Base-by-base conservation (phyloP, 2,329 filamentous ascomycete genomes). In the Microsporum audouinii region DNA sequence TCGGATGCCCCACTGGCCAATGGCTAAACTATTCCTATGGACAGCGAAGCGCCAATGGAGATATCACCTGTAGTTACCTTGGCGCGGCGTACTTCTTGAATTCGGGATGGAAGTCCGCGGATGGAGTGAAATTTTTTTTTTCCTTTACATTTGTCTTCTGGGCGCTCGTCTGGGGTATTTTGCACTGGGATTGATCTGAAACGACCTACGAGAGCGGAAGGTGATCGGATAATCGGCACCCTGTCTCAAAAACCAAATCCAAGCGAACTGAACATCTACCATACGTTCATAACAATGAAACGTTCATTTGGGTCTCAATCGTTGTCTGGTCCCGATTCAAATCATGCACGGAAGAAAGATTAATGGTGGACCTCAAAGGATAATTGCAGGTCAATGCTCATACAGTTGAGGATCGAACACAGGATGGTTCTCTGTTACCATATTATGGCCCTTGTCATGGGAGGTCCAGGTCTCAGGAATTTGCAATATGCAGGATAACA, bases 1-100 rank as follows among this genome's bases (percentile, higher is more conserved):
- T 99, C 68, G 76, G 71, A 0, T 99, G 94, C 74, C 92, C 94
- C 1, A 67, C 69, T 1, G 77, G 77, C 0, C 70, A 70, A 41
- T 79, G 77, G 55, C 65, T 82, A 58, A 77, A 80, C 65, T 68
- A 71, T 8, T 80, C 79, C 36, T 85, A 85, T 69, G 81, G 81
- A 3, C 69, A 66, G 60, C 70, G 75, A 17, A 70, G 69, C 63
- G 62, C 66, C 7, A 67, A 71, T 57, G 73, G 72, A 1, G 68
- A 73, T 65, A 74, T 79, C 58, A 79, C 77, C 1, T 88, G 85
- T 70, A 87, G 84, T 69, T 86, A 82, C 65, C 80, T 83, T 1
- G 84, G 84, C 2, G 80, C 82, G 27, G 80, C 80, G 2, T 82
- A 83, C 68, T 79, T 77, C 64, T 72, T 78, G 51, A 78, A 71